phyloP scores from a whole-genome alignment of 805 yeast species.

The Candida parachauliodes region DNA sequence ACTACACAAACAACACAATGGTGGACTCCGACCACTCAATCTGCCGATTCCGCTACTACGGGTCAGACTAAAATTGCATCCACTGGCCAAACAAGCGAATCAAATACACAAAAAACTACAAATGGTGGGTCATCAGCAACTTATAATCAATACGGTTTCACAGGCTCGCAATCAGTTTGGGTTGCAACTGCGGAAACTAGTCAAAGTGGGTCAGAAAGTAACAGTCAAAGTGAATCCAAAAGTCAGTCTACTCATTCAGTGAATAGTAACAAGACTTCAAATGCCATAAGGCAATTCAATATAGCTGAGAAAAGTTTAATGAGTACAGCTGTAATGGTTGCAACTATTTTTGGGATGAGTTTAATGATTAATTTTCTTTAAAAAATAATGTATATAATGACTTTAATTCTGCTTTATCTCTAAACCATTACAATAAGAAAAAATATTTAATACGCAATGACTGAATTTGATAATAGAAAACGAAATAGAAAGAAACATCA shows the following conservation, averaged over 20 bases:
- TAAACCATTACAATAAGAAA: no score
- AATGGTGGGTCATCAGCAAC: conserved; percentile 7
- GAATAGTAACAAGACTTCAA: conserved; percentile 16
- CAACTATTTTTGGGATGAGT: conserved; percentile 15
- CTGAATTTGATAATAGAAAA: no score
- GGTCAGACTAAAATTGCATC: background rate
- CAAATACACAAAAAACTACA: conserved; percentile 2
- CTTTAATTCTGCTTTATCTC: no score
- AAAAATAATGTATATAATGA: conserved; percentile 1
- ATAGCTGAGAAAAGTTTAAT: conserved; percentile 10
- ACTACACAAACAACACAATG: conserved; percentile 9
- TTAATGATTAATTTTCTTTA: conserved; percentile 14
- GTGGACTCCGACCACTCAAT: conserved; percentile 10
- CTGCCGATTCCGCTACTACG: conserved; percentile 12
- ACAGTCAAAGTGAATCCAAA: background rate
- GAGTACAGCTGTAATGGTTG: conserved; percentile 15
- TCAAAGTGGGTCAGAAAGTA: background rate
- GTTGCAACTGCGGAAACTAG: conserved; percentile 12
- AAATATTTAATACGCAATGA: no score
- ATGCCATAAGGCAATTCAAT: conserved; percentile 12
- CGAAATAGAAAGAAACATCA: no score
- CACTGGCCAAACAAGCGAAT: conserved; percentile 6
- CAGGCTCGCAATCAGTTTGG: conserved; percentile 39
- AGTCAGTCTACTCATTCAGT: conserved; percentile 15
- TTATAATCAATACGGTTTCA: conserved; percentile 41